Base-by-base conservation (phyloP, 345 rosid genomes). In the Boechera retrofracta region DNA sequence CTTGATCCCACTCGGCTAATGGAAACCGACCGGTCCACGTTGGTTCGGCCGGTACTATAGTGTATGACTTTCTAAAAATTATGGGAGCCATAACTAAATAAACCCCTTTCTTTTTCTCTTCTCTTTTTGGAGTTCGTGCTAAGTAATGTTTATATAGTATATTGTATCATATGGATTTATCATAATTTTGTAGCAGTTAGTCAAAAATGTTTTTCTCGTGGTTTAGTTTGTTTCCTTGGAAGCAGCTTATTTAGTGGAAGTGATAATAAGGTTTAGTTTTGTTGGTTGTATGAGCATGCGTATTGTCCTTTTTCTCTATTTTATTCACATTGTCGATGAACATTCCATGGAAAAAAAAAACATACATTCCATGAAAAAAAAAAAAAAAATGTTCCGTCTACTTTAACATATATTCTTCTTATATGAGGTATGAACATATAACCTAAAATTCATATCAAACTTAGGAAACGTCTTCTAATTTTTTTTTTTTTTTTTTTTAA, bases 1-100 rank as follows among this genome's bases (percentile, higher is more conserved):
- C 74, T 66, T 85, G 90, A 72, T 88, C 92, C 84, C 81, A 84
- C 48, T 82, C 90, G 11, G 90, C 75, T 39, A 88, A 72, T 38
- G 83, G 41, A 5, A 83, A 71, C 12, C 45, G 60, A 47, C 87
- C 87, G 5, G 69, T 78, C 79, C 80, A 76, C 1, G 89, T 84
- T 35, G 87, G 84, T 36, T 57, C 74, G 4, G 75, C 79, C 6
- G 92, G 89, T 79, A 85, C 77, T 7, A 88, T 66, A 0, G 62
- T 79, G 74, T 29, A 69, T 18, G 69, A 64, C 0, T 77, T 57
- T 10, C 3, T 71, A 6, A 64, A 12, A 5, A 39, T 7, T 24
- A 77, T 65, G 7, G 62, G 18, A 47, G 77, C 68, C 81, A 71
- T 77, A 11, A 47, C 52, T 62, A 15, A 69, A 44, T 33, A 68